A percentile compares a stretch with the other conserved stretches of the same genome.
Evolutionary conservation across 2,329 filamentous ascomycete species (phyloP).

Genomic region (Colletotrichum filicis): DNA sequence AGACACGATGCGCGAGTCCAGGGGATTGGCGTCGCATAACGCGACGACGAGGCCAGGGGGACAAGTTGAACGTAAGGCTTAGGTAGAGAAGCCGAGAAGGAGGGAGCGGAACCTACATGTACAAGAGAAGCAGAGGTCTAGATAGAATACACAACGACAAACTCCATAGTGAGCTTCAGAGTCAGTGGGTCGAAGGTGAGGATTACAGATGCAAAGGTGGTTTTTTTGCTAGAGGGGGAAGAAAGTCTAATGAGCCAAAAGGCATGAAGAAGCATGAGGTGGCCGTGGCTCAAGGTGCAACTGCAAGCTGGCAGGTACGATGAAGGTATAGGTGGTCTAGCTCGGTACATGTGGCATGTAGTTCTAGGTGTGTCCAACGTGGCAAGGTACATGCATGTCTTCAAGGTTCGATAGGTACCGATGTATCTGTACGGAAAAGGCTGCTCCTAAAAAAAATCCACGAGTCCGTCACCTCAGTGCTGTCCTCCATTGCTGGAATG

Average conservation of each 20-base stretch:
- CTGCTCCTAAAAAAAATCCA: conserved; percentile 18
- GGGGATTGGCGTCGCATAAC: conserved; percentile 24
- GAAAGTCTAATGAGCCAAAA: conserved; percentile 22
- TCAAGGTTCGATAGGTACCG: neutral
- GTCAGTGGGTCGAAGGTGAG: conserved; percentile 22
- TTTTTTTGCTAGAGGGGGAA: conserved; percentile 12
- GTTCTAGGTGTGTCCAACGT: neutral
- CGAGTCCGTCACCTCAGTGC: conserved; percentile 18
- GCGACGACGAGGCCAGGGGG: conserved; percentile 8
- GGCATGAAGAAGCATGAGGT: conserved; percentile 15
- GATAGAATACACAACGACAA: conserved; percentile 24
- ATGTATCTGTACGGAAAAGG: neutral
- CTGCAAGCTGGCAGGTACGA: conserved; percentile 36
- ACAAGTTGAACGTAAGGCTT: neutral
- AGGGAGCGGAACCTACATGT: conserved; percentile 25
- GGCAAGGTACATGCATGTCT: neutral
- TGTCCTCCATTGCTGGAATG: conserved; percentile 10
- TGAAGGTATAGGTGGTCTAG: neutral
- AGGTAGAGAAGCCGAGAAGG: neutral
- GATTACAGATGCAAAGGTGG: conserved; percentile 16
- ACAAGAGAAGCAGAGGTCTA: conserved; percentile 32
- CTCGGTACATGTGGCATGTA: conserved; percentile 21
- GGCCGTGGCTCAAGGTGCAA: conserved; percentile 17
- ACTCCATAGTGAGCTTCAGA: conserved; percentile 29
- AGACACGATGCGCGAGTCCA: conserved; percentile 26